Evolutionary conservation across 177 flowering plant genomes (phyloP), one percentile per base, ranked within the genome.

Genomic region (Telopea speciosissima): DNA sequence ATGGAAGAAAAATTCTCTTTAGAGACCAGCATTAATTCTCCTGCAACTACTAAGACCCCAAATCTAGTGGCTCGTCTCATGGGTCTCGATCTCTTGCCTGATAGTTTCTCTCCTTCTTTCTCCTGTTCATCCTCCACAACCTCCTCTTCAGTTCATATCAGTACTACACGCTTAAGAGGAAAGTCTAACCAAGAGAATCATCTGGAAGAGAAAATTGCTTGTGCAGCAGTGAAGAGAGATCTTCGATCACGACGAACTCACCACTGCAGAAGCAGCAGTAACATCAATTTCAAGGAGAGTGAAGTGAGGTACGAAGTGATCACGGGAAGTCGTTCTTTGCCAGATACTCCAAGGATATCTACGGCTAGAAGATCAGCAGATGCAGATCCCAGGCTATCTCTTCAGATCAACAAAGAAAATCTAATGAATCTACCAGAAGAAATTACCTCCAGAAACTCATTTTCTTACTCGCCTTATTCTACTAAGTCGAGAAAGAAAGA

Each of bases 21-120:
- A 66, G 84, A 81, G 4, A 72, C 74, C 62, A 76, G 72, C 74
- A n/a, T n/a, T n/a, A 72, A 44, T 54, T 85, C 93, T 26, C 86
- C 94, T 12, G 81, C 84, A 28, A 61, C 81, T 25, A 93, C 82
- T 28, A 93, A 84, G 75, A 89, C 93, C 0, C 97, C 98, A 62
- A 88, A 59, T 71, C 75, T 93, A 5, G 97, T 93, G 12, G 98
- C 97, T 19, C 85, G 98, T 33, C 72, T 93, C 0, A 91, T 93
- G 98, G 98, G 98, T 73, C 89, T 93, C n/a, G 98, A 93, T 69
- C 80, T 87, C 13, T 83, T 93, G 21, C 97, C 98, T 5, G 92
- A 87, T 12, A 31, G 56, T 22, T 28, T 11, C 8, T 65, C 75
- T 12, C 78, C 77, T 16, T 70, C 78, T 44, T 31, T 71, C 6